Conservation (phyloP, 805 yeast genomes). For the Metschnikowia lachancei region DNA sequence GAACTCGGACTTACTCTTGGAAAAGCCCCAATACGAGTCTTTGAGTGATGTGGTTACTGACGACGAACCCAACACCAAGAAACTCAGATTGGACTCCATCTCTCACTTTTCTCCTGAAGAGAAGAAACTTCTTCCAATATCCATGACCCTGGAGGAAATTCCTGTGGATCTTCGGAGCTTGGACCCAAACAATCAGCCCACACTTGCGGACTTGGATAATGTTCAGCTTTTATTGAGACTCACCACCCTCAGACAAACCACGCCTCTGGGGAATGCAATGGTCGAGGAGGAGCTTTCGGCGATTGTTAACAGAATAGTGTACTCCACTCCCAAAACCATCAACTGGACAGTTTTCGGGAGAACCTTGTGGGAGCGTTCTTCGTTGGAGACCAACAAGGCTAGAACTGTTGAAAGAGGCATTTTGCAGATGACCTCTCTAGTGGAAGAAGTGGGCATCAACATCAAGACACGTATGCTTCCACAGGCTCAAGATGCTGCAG, state of each 20-base stretch:
- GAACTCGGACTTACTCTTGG: conserved; percentile 75
- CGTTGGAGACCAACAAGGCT: conserved; percentile 74
- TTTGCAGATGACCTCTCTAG: conserved; percentile 85
- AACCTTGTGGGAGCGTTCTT: conserved; percentile 86
- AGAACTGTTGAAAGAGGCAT: conserved; percentile 93
- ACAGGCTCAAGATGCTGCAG: conserved; percentile 32
- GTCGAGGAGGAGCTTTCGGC: conserved; percentile 84
- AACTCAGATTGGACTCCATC: conserved; percentile 41
- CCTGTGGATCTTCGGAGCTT: conserved; percentile 51
- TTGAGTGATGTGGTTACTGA: conserved; percentile 40
- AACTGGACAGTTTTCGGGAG: conserved; percentile 80
- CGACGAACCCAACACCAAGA: conserved; percentile 34
- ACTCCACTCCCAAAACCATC: conserved; percentile 40
- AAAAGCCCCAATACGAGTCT: conserved; percentile 67
- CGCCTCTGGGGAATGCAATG: conserved; percentile 69
- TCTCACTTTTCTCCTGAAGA: conserved; percentile 19
- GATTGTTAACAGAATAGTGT: conserved; percentile 66
- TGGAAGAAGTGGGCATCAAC: conserved; percentile 79
- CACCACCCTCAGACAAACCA: conserved; percentile 58
- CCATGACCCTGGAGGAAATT: conserved; percentile 58
- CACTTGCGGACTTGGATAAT: conserved; percentile 63
- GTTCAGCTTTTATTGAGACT: conserved; percentile 71
- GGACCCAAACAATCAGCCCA: conserved; percentile 84
- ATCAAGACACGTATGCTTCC: conserved; percentile 55
- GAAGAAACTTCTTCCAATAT: conserved; percentile 56